Conservation (phyloP, 1,284 basidiomycete species). For the Veloporphyrellus conicus region DNA sequence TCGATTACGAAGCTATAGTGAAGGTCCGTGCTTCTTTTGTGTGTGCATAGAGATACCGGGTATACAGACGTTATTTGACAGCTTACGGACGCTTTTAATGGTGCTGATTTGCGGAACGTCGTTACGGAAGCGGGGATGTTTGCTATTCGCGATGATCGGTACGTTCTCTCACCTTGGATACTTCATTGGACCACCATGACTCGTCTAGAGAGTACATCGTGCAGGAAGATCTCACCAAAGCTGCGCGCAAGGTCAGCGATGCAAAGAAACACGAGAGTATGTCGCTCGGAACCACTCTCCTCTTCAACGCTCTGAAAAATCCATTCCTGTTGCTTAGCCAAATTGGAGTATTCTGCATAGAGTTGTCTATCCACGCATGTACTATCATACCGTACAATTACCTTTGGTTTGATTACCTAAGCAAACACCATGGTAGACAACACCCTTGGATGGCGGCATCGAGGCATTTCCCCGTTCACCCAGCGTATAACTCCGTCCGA, state of each 20-base stretch:
- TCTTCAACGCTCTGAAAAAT: slow-evolving; percentile 5
- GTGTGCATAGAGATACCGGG: background rate
- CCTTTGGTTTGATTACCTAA: slow-evolving; percentile 19
- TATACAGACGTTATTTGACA: slow-evolving; percentile 26
- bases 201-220: slow-evolving; percentile 73
- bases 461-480: too few species aligned
- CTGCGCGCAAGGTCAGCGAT: slow-evolving; percentile 93
- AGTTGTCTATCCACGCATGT: background rate
- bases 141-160: slow-evolving; percentile 94
- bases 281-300: slow-evolving; percentile 26
- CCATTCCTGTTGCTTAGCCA: slow-evolving; percentile 38
- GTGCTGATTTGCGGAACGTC: slow-evolving; percentile 94
- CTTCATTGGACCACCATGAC: slow-evolving; percentile 1
- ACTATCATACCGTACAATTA: too few species aligned
- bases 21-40: slow-evolving; percentile 52
- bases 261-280: slow-evolving; percentile 94
- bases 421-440: background rate
- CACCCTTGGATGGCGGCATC: too few species aligned
- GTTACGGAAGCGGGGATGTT: slow-evolving; percentile 99
- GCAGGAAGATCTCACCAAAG: slow-evolving; percentile 96
- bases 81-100: slow-evolving; percentile 91
- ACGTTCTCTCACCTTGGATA: slow-evolving; percentile 15
- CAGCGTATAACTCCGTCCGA: background rate
- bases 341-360: slow-evolving; percentile 56
- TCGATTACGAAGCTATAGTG: slow-evolving; percentile 95